phyloP scores from a whole-genome alignment of 2,329 filamentous ascomycete species.

The Ambrosiella xylebori region DNA sequence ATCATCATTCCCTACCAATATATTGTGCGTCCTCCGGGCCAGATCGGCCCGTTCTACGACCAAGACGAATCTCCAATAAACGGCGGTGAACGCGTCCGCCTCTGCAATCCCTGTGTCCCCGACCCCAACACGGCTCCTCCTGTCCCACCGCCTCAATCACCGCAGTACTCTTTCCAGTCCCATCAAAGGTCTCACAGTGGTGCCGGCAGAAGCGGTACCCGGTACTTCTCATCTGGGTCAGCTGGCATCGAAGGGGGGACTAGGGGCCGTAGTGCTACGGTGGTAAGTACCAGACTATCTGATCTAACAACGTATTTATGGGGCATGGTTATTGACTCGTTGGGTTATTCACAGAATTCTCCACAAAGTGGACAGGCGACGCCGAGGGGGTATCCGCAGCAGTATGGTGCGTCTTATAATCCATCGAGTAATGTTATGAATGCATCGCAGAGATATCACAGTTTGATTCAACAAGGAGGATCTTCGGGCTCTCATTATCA shows the following conservation, averaged over 20 bases:
- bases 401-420: constrained; percentile 11
- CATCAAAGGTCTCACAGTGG: constrained; percentile 32
- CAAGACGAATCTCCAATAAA: constrained; percentile 7
- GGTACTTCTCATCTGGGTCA: constrained; percentile 8
- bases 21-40: constrained; percentile 60
- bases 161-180: constrained; percentile 21
- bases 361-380: constrained; percentile 1
- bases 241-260: constrained; percentile 15
- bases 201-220: constrained; percentile 18
- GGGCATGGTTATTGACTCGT: constrained; percentile 6
- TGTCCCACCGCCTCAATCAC: constrained; percentile 18
- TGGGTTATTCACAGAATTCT: constrained; percentile 3
- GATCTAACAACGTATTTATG: constrained; percentile 2
- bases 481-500: constrained; percentile 19
- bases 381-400: constrained; percentile 13
- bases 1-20: constrained; percentile 90
- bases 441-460: constrained; percentile 16
- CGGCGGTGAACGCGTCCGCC: constrained; percentile 39
- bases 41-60: not conserved
- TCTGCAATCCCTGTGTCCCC: constrained; percentile 46
- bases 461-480: constrained; percentile 19
- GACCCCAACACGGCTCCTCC: constrained; percentile 43
- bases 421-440: constrained; percentile 2
- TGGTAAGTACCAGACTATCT: constrained; percentile 24
- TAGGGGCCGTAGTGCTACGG: constrained; percentile 30